Base-by-base conservation (phyloP, 2,329 filamentous ascomycete genomes). In the Penicillium corylophilum region DNA sequence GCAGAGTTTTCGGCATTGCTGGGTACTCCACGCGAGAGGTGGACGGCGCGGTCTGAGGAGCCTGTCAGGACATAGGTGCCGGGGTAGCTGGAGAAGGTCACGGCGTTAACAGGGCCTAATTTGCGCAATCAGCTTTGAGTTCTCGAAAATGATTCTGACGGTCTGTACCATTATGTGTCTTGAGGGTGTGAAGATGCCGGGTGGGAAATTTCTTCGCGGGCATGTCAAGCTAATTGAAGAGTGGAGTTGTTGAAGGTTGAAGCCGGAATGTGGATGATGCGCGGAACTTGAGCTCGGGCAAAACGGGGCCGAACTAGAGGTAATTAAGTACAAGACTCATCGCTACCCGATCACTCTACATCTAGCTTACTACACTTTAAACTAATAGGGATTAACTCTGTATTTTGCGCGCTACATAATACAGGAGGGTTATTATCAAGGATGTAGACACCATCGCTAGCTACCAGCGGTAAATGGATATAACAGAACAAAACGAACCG, bases 41-140 rank as follows among this genome's bases (percentile, higher is more conserved):
- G 86, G 69, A 96, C 85, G 15, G 84, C 81, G 56, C 91, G 89
- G 78, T 96, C 93, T 46, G 89, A 83, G 29, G 87, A 90, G 65
- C 93, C 92, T 31, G 90, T 91, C 53, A 97, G 82, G 68, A 96
- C 82, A 66, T 90, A 90, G 3, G 85, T 87, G 36, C 86, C 87
- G 15, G 87, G 83, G 12, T 82, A 84, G 54, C 86, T 82, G 48
- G 87, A 90, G 73, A 90, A 90, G 46, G 83, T 78, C 48, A 90
- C 77, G 43, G 87, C 83, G 69, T 90, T 88, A 44, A 90, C 79
- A 31, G 88, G 85, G 53, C 85, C 86, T 89, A 64, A 24, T 6
- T 22, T 15, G 24, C 41, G n/a, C 40, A 35, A 28, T 47, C 28
- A 38, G 46, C 24, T 2, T 12, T 53, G n/a, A 33, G 39, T 13